A percentile compares a stretch with the other conserved stretches of the same genome.
These are phyloP conservation scores for Tagetes erecta DNA, from an alignment of 129 eudicot genomes.

Conservation along the genomic window DNA sequence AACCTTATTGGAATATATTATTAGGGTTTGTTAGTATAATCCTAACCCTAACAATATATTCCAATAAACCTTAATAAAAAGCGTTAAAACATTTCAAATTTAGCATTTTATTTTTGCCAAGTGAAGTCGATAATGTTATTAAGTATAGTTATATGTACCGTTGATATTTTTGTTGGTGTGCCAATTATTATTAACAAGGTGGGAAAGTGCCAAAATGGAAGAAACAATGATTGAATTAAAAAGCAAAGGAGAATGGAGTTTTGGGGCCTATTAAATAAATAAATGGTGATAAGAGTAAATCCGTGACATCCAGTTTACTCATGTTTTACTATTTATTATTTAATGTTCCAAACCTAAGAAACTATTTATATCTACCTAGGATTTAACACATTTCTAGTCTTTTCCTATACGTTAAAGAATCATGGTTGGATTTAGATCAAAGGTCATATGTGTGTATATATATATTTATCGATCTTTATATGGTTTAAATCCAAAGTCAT, in stretches of 20 bases:
- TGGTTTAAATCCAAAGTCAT: no score
- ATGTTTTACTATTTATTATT: neutral
- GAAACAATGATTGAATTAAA: neutral
- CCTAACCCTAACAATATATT: no score
- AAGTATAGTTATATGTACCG: neutral
- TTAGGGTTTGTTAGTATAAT: no score
- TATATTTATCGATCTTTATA: no score
- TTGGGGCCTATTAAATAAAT: conserved; percentile 10
- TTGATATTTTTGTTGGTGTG: conserved; percentile 6
- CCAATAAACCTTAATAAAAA: no score
- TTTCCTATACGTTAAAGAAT: neutral
- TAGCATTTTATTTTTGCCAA: neutral
- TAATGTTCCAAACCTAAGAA: neutral
- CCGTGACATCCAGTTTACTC: no score
- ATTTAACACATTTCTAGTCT: no score
- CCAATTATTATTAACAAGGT: neutral
- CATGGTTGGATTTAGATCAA: neutral
- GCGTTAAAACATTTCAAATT: no score
- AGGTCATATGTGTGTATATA: neutral
- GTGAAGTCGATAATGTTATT: neutral
- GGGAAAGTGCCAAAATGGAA: neutral
- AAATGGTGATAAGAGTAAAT: neutral
- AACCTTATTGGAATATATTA: no score
- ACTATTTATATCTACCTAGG: neutral
- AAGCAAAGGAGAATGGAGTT: neutral